These are phyloP conservation scores for Albophoma yamanashiensis DNA, from an alignment of 2,329 filamentous ascomycete genomes.

Conservation along the genomic window DNA sequence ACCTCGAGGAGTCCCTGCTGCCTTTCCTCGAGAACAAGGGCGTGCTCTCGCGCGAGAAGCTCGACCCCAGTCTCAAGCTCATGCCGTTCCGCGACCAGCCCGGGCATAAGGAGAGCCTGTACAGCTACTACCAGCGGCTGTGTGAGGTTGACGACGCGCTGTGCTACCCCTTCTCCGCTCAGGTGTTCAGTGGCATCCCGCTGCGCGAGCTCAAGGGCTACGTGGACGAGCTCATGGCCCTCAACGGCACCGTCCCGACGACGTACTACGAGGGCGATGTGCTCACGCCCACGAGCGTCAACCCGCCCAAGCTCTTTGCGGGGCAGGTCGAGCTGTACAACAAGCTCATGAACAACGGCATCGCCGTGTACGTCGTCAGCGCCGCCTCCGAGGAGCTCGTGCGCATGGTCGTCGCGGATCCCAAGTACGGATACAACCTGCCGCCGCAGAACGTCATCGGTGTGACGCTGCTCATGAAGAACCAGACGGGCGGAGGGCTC, in stretches of 20 bases:
- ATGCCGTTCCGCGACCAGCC: constrained; percentile 29
- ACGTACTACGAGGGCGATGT: constrained; percentile 24
- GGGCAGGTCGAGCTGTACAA: constrained; percentile 33
- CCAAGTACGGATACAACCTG: constrained; percentile 33
- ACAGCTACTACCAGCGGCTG: constrained; percentile 33
- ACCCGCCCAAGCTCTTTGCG: constrained; percentile 23
- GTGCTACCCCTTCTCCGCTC: constrained; percentile 32
- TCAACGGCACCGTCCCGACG: constrained; percentile 24
- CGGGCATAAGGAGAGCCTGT: constrained; percentile 27
- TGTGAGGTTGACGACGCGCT: constrained; percentile 29
- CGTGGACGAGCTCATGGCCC: constrained; percentile 34
- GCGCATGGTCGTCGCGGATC: constrained; percentile 33
- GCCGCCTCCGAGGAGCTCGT: constrained; percentile 33
- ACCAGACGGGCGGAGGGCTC: constrained; percentile 15
- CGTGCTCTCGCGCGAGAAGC: constrained; percentile 26
- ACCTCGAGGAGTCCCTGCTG: constrained; percentile 31
- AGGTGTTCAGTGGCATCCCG: constrained; percentile 29
- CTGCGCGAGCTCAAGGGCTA: constrained; percentile 34
- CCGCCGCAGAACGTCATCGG: constrained; percentile 32
- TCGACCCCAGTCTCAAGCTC: constrained; percentile 28
- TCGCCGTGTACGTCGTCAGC: constrained; percentile 30
- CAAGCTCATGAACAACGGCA: constrained; percentile 29
- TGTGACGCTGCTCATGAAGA: constrained; percentile 25
- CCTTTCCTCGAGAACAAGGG: constrained; percentile 30
- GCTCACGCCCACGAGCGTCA: constrained; percentile 16